A percentile compares a stretch with the other conserved stretches of the same genome.
Evolutionary conservation across 805 yeast species (phyloP).

Genomic region (Candida stauntonica): DNA sequence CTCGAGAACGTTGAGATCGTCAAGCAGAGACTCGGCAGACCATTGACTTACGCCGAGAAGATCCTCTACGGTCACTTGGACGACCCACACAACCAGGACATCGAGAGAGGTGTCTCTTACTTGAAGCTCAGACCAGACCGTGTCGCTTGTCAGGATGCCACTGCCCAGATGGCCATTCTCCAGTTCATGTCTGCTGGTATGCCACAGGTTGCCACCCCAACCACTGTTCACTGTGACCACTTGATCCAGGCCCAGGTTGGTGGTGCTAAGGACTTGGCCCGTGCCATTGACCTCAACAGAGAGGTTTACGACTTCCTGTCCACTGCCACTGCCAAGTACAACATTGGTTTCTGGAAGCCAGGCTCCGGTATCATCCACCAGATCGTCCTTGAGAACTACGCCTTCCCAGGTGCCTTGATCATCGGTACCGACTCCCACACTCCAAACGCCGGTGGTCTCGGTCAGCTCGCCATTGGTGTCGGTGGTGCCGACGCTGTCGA

Average conservation of each 20-base stretch:
- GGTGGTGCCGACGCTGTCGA: constrained; percentile 99
- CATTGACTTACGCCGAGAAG: constrained; percentile 94
- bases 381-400: constrained; percentile 93
- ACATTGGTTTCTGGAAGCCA: constrained; percentile 98
- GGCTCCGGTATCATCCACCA: constrained; percentile 99
- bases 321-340: constrained; percentile 89
- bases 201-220: constrained; percentile 84
- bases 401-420: constrained; percentile 96
- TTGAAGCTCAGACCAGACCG: constrained; percentile 94
- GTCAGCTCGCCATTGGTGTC: constrained; percentile 98
- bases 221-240: constrained; percentile 97
- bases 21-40: constrained; percentile 75
- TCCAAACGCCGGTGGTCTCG: constrained; percentile 98
- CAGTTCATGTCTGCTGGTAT: constrained; percentile 98
- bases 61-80: constrained; percentile 92
- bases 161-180: constrained; percentile 96
- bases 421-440: constrained; percentile 98
- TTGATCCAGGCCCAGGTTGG: constrained; percentile 95
- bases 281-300: constrained; percentile 80
- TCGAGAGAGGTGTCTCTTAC: constrained; percentile 83
- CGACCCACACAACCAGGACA: constrained; percentile 83
- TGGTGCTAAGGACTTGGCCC: constrained; percentile 75
- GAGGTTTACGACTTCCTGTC: constrained; percentile 95
- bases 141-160: constrained; percentile 99
- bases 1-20: constrained; percentile 85